These are phyloP conservation scores for Fraxinus dipetala DNA, from an alignment of 305 asterid genomes.

Conservation along the genomic window DNA sequence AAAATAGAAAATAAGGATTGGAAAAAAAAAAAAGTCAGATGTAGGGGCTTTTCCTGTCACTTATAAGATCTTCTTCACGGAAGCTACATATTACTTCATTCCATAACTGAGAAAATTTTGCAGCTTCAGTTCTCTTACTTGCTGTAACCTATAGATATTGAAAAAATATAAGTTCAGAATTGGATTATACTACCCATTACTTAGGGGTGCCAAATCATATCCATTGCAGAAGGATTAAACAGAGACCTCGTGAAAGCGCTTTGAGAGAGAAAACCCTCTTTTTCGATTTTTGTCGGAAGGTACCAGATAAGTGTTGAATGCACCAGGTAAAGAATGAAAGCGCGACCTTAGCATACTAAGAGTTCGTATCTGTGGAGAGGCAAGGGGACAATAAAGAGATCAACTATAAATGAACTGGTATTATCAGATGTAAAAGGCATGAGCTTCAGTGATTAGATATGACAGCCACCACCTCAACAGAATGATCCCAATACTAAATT, in stretches of 20 bases:
- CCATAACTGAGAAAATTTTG: conserved; percentile 95
- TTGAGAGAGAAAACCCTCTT: conserved; percentile 69
- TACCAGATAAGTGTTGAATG: conserved; percentile 84
- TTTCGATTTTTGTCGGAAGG: conserved; percentile 73
- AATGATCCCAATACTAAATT: conserved; percentile 25
- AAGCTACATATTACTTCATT: conserved; percentile 93
- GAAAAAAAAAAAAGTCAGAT: conserved; percentile 17
- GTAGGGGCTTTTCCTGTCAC: conserved; percentile 69
- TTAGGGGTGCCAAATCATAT: conserved; percentile 28
- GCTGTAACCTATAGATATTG: conserved; percentile 51
- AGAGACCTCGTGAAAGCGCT: conserved; percentile 62
- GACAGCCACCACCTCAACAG: background rate
- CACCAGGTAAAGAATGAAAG: conserved; percentile 94
- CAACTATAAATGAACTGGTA: conserved; percentile 15
- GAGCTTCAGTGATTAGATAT: conserved; percentile 11
- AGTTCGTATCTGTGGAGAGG: conserved; percentile 76
- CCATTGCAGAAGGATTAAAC: conserved; percentile 25
- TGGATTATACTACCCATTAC: conserved; percentile 7
- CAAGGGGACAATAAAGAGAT: conserved; percentile 22
- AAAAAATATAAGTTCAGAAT: conserved; percentile 21
- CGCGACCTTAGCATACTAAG: conserved; percentile 96
- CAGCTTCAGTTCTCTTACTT: conserved; percentile 91
- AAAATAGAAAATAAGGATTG: conserved; percentile 11
- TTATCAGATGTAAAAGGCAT: conserved; percentile 11
- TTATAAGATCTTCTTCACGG: conserved; percentile 97